Conservation (phyloP, 768 basidiomycete genomes). For the Nevesoporus exiguus region DNA sequence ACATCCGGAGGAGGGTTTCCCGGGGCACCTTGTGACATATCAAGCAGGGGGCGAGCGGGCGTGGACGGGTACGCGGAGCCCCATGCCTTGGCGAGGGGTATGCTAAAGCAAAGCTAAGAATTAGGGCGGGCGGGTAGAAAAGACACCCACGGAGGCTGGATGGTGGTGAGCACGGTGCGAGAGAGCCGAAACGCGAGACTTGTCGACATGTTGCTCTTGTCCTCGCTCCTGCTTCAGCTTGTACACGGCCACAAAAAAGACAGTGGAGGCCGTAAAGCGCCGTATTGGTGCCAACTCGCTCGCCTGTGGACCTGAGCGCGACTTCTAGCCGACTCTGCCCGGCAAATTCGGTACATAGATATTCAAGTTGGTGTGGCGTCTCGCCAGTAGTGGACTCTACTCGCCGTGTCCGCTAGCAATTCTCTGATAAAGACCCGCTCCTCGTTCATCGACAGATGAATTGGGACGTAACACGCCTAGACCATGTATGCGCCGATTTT, state of each 20-base stretch:
- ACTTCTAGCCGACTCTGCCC: too few relatives aligned
- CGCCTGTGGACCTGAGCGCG: too few relatives aligned
- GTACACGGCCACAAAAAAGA: background rate
- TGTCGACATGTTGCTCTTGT: too few relatives aligned
- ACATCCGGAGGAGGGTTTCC: slow-evolving; percentile 55
- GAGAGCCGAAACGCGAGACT: slow-evolving; percentile 37
- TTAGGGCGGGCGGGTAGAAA: background rate
- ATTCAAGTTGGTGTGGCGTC: too few relatives aligned
- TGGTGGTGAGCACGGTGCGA: slow-evolving; percentile 39
- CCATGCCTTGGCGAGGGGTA: slow-evolving; percentile 60
- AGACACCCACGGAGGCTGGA: slow-evolving; percentile 43
- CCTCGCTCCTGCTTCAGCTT: too few relatives aligned
- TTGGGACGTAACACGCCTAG: too few relatives aligned
- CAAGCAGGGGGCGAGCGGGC: slow-evolving; percentile 49
- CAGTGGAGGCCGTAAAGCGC: background rate
- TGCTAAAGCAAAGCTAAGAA: slow-evolving; percentile 33
- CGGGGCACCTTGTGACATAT: slow-evolving; percentile 76
- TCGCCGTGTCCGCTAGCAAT: too few relatives aligned
- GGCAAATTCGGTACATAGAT: too few relatives aligned
- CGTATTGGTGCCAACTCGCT: background rate
- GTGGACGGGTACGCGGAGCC: slow-evolving; percentile 41
- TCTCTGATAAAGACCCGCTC: too few relatives aligned
- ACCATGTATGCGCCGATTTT: too few relatives aligned
- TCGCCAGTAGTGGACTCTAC: too few relatives aligned
- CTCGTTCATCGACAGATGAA: too few relatives aligned